Base-by-base conservation (phyloP, 2,329 filamentous ascomycete genomes). In the Lomentospora prolificans region DNA sequence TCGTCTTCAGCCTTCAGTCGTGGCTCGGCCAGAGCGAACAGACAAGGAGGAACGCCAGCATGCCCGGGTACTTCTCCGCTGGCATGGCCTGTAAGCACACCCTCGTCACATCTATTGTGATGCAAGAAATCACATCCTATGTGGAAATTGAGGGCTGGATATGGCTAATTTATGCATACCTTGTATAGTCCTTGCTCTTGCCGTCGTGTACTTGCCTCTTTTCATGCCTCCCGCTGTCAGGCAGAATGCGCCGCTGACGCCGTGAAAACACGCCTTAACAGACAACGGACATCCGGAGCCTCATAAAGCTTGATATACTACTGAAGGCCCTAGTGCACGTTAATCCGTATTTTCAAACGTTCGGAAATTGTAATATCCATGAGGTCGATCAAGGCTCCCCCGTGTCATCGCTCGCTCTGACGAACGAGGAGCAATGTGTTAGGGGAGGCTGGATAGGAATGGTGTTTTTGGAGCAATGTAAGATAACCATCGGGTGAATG, bases 1-100 rank as follows among this genome's bases (percentile, higher is more conserved):
- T 91, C 31, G 78, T 90, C 58, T 85, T 89, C 69, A 81, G 86
- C 61, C 69, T 90, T 55, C 85, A 91, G 74, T 84, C 75, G 68
- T 92, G 87, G 87, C 78, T 90, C 51, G 84, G 84, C 60, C 87
- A 90, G 77, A 86, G 84, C 64, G 78, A 84, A 63, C 83, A 86
- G 58, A 70, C 81, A 57, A 80, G 76, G 70, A 85, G 82, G 68
- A 84, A 72, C 58, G 72, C 81, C 25, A 73, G 77, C 50, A 91
- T 89, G 4, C 90, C 91, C 2, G 72, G 76, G 14, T 76, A 77
- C 64, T 85, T 94, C 70, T 84, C 84, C 56, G 83, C 94, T 56
- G 79, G 84, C 69, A 94, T 95, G 87, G 83, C 88, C 19, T 65
- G 87, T 90, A 76, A 64, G 84, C 79, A 44, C 14, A 52, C 19